Conservation (phyloP, 345 rosid species). For the Luvunga scandens region DNA sequence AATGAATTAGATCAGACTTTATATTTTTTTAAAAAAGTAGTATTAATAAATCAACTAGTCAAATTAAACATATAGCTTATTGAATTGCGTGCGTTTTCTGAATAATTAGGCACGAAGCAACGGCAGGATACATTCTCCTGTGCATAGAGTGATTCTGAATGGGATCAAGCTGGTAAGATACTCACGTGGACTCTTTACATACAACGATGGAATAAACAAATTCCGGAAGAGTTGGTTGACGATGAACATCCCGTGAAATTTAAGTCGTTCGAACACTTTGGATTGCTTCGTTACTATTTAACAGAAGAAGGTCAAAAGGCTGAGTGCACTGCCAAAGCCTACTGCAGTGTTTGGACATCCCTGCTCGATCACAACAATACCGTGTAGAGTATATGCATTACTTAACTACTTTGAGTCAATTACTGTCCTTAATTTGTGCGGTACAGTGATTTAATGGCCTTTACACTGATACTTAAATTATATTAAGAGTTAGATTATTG, state of each 20-base stretch:
- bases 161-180: slow-evolving; percentile 18
- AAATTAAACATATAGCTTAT: background rate
- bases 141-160: slow-evolving; percentile 24
- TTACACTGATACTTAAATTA: too few species aligned
- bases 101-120: slow-evolving; percentile 32
- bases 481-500: too few species aligned
- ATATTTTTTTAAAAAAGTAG: too few species aligned
- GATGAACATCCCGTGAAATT: slow-evolving; percentile 22
- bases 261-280: slow-evolving; percentile 15
- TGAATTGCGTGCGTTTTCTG: background rate
- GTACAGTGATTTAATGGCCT: too few species aligned
- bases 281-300: slow-evolving; percentile 23
- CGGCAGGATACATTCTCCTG: slow-evolving; percentile 19
- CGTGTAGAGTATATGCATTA: background rate
- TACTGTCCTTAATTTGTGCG: background rate
- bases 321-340: slow-evolving; percentile 25
- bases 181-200: slow-evolving; percentile 27
- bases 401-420: background rate
- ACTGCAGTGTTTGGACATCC: slow-evolving; percentile 28
- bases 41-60: too few species aligned
- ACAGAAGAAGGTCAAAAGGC: slow-evolving; percentile 28
- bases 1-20: too few species aligned
- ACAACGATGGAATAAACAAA: slow-evolving; percentile 8
- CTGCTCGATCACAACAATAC: background rate
- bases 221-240: slow-evolving; percentile 23